Percentiles rank a stretch among this genome's conserved stretches.
These are phyloP conservation scores for Pythium myriotylum DNA, from an alignment of 352 stramenopile species.

Conservation along the genomic window DNA sequence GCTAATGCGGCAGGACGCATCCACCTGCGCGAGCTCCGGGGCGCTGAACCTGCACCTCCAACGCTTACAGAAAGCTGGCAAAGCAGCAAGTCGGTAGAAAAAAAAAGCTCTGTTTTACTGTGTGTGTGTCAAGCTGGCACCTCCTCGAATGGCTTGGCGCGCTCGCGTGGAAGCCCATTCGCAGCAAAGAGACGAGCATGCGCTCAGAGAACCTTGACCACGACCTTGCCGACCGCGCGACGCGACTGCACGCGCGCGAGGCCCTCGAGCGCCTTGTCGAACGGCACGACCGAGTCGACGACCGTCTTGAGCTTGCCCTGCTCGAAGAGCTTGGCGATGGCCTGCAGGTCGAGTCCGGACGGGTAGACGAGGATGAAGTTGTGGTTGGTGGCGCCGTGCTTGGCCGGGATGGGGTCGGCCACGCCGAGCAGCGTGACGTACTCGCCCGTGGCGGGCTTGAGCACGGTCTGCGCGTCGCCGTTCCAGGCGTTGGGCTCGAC, in stretches of 20 bases:
- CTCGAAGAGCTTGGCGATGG: conserved; percentile 43
- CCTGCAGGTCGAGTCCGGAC: conserved; percentile 29
- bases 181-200: no score
- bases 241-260: conserved; percentile 40
- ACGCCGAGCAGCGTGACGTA: conserved; percentile 36
- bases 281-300: conserved; percentile 41
- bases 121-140: no score
- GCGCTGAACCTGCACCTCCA: conserved; percentile 20
- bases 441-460: conserved; percentile 35
- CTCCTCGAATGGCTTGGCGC: no score
- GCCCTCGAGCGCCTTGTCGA: conserved; percentile 44
- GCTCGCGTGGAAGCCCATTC: no score
- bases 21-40: background rate
- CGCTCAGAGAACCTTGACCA: conserved; percentile 9
- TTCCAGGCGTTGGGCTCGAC: conserved; percentile 36
- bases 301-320: conserved; percentile 30
- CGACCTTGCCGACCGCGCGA: conserved; percentile 34
- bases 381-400: conserved; percentile 42
- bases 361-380: conserved; percentile 17
- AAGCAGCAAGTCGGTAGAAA: conserved; percentile 15
- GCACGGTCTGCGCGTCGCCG: conserved; percentile 32
- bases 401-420: conserved; percentile 41
- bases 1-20: conserved; percentile 7
- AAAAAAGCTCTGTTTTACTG: no score
- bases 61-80: conserved; percentile 23